Base-by-base conservation (phyloP, 495 filamentous ascomycete genomes). In the Bacidia rubella region DNA sequence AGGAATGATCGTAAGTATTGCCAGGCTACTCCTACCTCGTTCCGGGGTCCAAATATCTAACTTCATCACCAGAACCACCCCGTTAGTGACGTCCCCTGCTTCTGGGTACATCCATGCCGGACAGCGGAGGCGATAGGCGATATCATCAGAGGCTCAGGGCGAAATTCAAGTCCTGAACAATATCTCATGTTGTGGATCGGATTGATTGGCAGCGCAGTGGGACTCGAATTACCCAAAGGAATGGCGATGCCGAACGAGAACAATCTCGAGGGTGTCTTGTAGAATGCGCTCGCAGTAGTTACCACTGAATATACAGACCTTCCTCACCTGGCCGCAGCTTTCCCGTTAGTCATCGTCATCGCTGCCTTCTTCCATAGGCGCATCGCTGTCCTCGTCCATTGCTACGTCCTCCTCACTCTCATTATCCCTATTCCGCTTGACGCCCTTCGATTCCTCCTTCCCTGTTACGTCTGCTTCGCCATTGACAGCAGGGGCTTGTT, bases 41-140 rank as follows among this genome's bases (percentile, higher is more conserved):
- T 57, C 10, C 10, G 52, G 45, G 29, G 53, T 55, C 50, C 52
- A 43, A 53, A 29, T 53, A 60, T 51, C 29, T 15, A 35, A 5
- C 15, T 35, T 15, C 5, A 35, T 15, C 7, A 35, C 5, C 56
- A 89, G 86, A 79, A 90, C 68, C 86, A 92, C 73, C 87, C 87
- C 44, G 66, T 81, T 41, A 83, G 79, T 52, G 82, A 80, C 52
- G 60, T 81, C 45, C 86, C 87, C 44, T 72, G 77, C 46, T 89
- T 85, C 62, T 92, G 88, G 68, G 70, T 92, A 59, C 87, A 94
- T 67, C 87, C 87, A 21, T 94, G 87, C 71, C 77, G 85, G 62
- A 82, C 87, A n/a, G 81, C 80, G 51, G 83, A 87, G 56, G 83
- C 82, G 46, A 83, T 94, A 78, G 62, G 61, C 52, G 60, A 64